These are phyloP conservation scores for Oryza meyeriana DNA, from an alignment of 176 grass and related monocot species.

Conservation along the genomic window DNA sequence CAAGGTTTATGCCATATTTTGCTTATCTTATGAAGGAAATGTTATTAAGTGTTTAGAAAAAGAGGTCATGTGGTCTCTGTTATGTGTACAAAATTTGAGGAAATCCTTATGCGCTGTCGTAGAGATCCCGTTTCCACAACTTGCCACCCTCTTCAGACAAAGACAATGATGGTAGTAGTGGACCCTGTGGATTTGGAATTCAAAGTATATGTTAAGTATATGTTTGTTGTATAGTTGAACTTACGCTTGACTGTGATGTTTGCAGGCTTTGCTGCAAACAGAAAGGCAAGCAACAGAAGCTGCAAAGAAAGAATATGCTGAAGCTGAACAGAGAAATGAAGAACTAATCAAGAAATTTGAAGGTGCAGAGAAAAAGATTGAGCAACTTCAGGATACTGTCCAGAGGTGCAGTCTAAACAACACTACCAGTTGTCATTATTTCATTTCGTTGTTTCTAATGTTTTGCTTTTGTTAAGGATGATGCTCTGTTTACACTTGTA, in stretches of 20 bases:
- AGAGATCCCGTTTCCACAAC: background rate
- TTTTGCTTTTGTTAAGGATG: conserved; percentile 26
- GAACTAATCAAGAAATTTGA: conserved; percentile 85
- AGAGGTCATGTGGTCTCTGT: background rate
- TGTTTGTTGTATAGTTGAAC: conserved; percentile 27
- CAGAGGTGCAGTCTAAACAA: conserved; percentile 67
- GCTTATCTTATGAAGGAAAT: conserved; percentile 21
- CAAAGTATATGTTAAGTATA: conserved; percentile 5
- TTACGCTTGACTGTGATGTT: conserved; percentile 29
- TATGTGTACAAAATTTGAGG: background rate
- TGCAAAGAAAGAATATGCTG: conserved; percentile 69
- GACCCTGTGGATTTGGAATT: background rate
- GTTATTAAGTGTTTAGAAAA: background rate
- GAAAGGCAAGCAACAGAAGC: conserved; percentile 69
- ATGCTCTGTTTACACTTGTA: conserved; percentile 15
- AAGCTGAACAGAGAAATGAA: conserved; percentile 75
- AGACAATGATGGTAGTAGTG: conserved; percentile 12
- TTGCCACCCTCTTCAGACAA: background rate
- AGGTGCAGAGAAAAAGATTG: conserved; percentile 70
- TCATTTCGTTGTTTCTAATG: conserved; percentile 1
- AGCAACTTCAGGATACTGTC: conserved; percentile 89
- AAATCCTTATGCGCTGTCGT: background rate
- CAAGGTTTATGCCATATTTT: background rate
- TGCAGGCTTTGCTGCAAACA: conserved; percentile 65
- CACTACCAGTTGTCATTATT: background rate